Conservation (phyloP, 2,329 filamentous ascomycete species). For the Cladosporium sp. region DNA sequence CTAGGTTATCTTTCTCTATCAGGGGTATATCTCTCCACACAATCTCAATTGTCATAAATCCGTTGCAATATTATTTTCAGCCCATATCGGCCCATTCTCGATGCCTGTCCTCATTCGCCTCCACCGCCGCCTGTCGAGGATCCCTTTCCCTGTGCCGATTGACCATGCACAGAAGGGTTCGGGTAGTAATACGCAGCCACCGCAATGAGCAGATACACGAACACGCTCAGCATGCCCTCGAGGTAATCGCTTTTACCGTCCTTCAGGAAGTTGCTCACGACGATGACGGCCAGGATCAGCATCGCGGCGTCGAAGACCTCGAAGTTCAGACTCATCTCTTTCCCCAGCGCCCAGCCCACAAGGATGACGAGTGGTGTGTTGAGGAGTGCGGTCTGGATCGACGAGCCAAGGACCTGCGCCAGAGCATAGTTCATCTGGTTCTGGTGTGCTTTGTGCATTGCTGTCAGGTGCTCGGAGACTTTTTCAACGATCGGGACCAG, state of each 20-base stretch:
- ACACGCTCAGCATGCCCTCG: conserved; percentile 75
- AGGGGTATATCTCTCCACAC: too few species aligned
- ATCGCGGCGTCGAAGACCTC: conserved; percentile 81
- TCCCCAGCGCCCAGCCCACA: conserved; percentile 72
- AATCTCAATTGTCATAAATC: background rate
- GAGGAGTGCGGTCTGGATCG: conserved; percentile 83
- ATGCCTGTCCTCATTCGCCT: background rate
- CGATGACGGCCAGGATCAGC: conserved; percentile 77
- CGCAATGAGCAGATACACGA: conserved; percentile 62
- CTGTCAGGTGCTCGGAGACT: conserved; percentile 77
- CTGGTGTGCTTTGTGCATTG: conserved; percentile 79
- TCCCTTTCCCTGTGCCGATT: conserved; percentile 7
- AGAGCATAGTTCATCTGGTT: conserved; percentile 74
- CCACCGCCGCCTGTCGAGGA: background rate
- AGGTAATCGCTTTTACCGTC: conserved; percentile 89
- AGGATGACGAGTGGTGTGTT: conserved; percentile 81
- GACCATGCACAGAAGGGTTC: conserved; percentile 35
- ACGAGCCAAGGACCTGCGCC: conserved; percentile 79
- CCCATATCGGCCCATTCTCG: too few species aligned
- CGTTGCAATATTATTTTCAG: too few species aligned
- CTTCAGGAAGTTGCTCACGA: conserved; percentile 79
- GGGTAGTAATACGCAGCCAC: conserved; percentile 61
- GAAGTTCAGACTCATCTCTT: conserved; percentile 73
- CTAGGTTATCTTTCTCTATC: too few species aligned
- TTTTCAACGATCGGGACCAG: conserved; percentile 80